Conservation (phyloP, 23 red algal genomes). For the Rhodosorus marinus region DNA sequence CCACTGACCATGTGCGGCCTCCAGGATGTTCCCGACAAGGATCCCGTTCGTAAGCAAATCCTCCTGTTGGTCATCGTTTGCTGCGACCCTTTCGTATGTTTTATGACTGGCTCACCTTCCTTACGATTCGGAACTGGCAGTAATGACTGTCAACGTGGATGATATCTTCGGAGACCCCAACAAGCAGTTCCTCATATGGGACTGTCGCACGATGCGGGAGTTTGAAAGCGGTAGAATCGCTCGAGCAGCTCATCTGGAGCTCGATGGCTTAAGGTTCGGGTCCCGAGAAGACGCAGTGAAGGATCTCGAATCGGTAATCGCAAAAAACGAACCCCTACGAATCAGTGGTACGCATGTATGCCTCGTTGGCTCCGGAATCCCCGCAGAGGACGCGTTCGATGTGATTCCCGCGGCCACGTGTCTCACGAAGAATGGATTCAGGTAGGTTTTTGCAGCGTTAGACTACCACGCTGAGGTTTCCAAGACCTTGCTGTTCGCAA, state of each 20-base stretch:
- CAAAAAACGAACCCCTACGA: slow-evolving; percentile 38
- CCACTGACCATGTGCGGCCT: no score
- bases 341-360: slow-evolving; percentile 49
- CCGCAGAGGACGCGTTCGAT: slow-evolving; percentile 55
- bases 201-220: slow-evolving; percentile 73
- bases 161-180: no score
- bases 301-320: slow-evolving; percentile 23
- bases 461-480: no score
- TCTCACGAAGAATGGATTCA: slow-evolving; percentile 38
- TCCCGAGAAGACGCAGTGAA: slow-evolving; percentile 14
- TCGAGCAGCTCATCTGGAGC: slow-evolving; percentile 36
- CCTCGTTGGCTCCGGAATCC: slow-evolving; percentile 63
- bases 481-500: no score
- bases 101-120: no score
- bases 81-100: no score
- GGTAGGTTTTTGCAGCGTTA: slow-evolving; percentile 55
- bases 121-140: no score
- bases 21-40: no score
- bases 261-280: slow-evolving; percentile 55
- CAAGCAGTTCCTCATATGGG: slow-evolving; percentile 74
- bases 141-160: no score
- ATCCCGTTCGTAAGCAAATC: no score
- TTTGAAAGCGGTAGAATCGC: slow-evolving; percentile 58
- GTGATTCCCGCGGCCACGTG: slow-evolving; percentile 41
- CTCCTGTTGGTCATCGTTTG: no score